Conservation (phyloP, 2,329 filamentous ascomycete species). For the Ophiocordyceps polyrhachis-furcata region DNA sequence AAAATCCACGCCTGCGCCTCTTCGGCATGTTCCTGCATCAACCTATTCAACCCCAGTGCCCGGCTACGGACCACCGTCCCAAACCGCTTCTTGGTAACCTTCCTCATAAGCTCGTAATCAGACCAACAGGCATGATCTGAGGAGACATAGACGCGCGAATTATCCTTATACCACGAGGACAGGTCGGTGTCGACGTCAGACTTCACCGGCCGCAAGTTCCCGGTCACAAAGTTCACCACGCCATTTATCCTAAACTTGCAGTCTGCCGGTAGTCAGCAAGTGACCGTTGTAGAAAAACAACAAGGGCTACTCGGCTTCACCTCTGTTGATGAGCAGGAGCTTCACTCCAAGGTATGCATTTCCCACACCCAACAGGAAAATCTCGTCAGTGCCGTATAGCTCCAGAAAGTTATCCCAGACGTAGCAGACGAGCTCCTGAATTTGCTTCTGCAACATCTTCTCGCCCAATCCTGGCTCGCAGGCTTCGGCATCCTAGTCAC, state of each 20-base stretch:
- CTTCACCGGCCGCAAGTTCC: constrained; percentile 57
- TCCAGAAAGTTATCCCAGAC: constrained; percentile 97
- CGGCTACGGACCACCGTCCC: constrained; percentile 36
- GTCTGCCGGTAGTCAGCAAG: constrained; percentile 18
- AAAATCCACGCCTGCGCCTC: constrained; percentile 35
- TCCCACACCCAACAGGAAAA: constrained; percentile 81
- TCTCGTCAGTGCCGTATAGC: constrained; percentile 48
- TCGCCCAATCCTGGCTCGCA: constrained; percentile 26
- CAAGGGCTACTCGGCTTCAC: constrained; percentile 22
- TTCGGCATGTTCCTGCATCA: constrained; percentile 35
- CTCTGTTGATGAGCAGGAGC: constrained; percentile 58
- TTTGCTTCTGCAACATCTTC: constrained; percentile 34
- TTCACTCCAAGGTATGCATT: constrained; percentile 73
- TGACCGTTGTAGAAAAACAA: not conserved
- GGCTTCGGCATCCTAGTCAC: constrained; percentile 25
- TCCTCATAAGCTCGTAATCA: constrained; percentile 38
- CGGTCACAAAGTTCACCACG: constrained; percentile 66
- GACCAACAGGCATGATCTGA: constrained; percentile 59
- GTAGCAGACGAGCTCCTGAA: constrained; percentile 61
- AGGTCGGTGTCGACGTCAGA: constrained; percentile 59
- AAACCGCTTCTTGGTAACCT: constrained; percentile 41
- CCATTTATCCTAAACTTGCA: constrained; percentile 51
- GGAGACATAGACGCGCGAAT: constrained; percentile 65
- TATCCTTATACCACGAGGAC: constrained; percentile 65
- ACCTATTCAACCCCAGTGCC: constrained; percentile 28